A percentile compares a stretch with the other conserved stretches of the same genome.
phyloP scores from a whole-genome alignment of 1,284 basidiomycete genomes.

The Malassezia japonica region DNA sequence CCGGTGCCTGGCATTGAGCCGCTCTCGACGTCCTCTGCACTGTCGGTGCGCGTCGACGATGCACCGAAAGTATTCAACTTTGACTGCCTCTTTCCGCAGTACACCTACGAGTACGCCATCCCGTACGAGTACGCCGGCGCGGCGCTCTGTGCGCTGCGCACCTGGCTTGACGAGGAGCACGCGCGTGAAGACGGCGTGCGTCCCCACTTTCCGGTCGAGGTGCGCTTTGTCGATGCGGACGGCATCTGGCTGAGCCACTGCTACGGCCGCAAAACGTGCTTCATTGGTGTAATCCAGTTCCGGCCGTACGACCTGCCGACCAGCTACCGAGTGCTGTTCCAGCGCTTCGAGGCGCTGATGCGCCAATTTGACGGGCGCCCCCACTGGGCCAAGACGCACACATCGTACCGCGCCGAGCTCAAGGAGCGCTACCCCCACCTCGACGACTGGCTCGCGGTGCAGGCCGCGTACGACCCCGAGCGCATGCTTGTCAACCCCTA shows the following conservation, averaged over 20 bases:
- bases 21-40: conserved; percentile 14
- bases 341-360: conserved; percentile 68
- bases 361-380: conserved; percentile 68
- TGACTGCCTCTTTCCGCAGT: conserved; percentile 46
- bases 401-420: conserved; percentile 61
- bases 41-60: conserved; percentile 27
- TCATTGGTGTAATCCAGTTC: conserved; percentile 93
- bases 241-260: conserved; percentile 89
- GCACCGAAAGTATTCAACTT: conserved; percentile 45
- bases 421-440: conserved; percentile 70
- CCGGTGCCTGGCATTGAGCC: background rate
- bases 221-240: conserved; percentile 77
- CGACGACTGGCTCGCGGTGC: conserved; percentile 64
- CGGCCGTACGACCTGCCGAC: conserved; percentile 82
- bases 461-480: conserved; percentile 66
- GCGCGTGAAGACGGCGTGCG: conserved; percentile 62
- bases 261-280: conserved; percentile 68
- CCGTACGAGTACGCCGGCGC: conserved; percentile 56
- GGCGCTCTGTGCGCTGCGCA: conserved; percentile 64
- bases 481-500: conserved; percentile 62
- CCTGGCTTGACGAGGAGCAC: conserved; percentile 63
- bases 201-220: conserved; percentile 86
- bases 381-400: conserved; percentile 95
- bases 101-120: conserved; percentile 70
- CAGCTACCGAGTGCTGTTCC: conserved; percentile 74